Evolutionary conservation across 495 filamentous ascomycete species (phyloP).

Genomic region (Hypoxylon intermedium): DNA sequence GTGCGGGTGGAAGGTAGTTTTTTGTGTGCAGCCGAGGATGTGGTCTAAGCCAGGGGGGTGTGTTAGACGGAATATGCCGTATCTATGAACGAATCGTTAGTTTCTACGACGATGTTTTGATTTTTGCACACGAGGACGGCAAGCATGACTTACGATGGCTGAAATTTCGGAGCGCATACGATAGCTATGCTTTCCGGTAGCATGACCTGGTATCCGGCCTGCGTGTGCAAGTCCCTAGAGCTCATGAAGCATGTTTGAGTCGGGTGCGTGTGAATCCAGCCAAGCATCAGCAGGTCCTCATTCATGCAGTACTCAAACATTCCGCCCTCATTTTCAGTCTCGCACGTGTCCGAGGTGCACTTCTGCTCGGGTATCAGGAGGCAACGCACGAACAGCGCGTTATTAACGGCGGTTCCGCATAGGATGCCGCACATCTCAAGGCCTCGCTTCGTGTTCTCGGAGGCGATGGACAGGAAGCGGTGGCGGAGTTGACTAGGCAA

Average conservation of each 20-base stretch:
- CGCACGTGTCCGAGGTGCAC: conserved; percentile 89
- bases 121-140: neutral
- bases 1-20: conserved; percentile 79
- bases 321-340: conserved; percentile 82
- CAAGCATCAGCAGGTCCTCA: conserved; percentile 86
- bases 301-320: conserved; percentile 87
- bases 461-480: conserved; percentile 73
- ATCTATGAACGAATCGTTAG: conserved; percentile 57
- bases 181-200: conserved; percentile 95
- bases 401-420: conserved; percentile 87
- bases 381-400: conserved; percentile 87
- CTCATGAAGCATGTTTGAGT: conserved; percentile 98
- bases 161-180: conserved; percentile 86
- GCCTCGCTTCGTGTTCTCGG: conserved; percentile 76
- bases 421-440: conserved; percentile 95
- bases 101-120: neutral
- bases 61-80: conserved; percentile 90
- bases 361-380: conserved; percentile 91
- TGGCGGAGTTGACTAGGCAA: conserved; percentile 76
- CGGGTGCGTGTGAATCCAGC: conserved; percentile 98
- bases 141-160: conserved; percentile 67
- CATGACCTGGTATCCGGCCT: conserved; percentile 91
- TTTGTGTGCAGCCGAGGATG: conserved; percentile 76
- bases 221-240: conserved; percentile 90
- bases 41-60: conserved; percentile 87